Evolutionary conservation across 768 basidiomycete genomes (phyloP).

Genomic region (Udeniomyces megalosporus): DNA sequence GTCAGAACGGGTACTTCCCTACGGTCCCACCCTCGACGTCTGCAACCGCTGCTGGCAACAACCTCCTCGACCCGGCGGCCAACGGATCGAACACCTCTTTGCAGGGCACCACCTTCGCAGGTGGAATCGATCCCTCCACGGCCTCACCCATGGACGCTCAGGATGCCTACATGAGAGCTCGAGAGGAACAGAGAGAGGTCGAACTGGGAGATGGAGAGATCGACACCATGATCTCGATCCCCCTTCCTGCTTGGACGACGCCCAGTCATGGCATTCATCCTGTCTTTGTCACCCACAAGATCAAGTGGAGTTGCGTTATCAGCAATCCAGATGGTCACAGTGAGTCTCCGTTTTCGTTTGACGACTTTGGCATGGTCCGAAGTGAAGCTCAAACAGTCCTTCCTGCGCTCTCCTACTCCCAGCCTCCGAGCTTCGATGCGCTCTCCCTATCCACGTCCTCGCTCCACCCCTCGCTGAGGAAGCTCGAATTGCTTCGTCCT

Average conservation of each 20-base stretch:
- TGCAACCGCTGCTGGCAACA: not conserved
- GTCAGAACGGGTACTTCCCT: slow-evolving; percentile 10
- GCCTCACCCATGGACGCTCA: slow-evolving; percentile 15
- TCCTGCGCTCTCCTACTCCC: not conserved
- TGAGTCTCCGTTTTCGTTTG: not conserved
- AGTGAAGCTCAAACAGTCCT: not conserved
- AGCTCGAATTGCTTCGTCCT: slow-evolving; percentile 52
- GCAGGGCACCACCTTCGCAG: not conserved
- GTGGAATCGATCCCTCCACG: slow-evolving; percentile 6
- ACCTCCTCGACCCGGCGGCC: no score
- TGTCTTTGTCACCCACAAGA: slow-evolving; percentile 51
- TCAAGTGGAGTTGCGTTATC: slow-evolving; percentile 52
- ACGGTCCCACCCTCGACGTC: not conserved
- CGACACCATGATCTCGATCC: slow-evolving; percentile 43
- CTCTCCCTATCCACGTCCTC: slow-evolving; percentile 72
- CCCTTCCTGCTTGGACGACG: slow-evolving; percentile 40
- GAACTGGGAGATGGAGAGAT: slow-evolving; percentile 33
- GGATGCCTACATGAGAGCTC: slow-evolving; percentile 16
- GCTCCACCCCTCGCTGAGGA: slow-evolving; percentile 57
- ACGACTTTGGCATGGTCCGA: not conserved
- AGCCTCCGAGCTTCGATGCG: slow-evolving; percentile 80
- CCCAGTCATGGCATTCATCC: slow-evolving; percentile 44
- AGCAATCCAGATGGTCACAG: slow-evolving; percentile 75
- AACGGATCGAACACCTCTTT: no score
- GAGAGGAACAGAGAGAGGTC: slow-evolving; percentile 23